Base-by-base conservation (phyloP, 2,329 filamentous ascomycete species). In the Colletotrichum zoysiae region DNA sequence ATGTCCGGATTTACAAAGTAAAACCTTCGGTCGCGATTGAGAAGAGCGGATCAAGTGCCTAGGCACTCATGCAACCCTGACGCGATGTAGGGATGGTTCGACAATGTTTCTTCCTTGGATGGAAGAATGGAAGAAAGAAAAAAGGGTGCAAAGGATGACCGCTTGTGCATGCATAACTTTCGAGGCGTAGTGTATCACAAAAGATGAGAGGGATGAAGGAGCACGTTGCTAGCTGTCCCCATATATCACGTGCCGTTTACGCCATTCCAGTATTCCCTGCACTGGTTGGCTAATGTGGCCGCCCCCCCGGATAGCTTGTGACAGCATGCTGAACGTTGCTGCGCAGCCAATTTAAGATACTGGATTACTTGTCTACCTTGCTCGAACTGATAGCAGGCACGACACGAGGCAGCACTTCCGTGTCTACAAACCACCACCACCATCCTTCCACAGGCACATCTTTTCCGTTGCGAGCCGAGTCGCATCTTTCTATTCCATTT, bases 351-450 rank as follows among this genome's bases (percentile, higher is more conserved):
- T 71, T 71, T 64, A 68, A 68, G 44, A 62, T 68, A 71, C 51
- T 51, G 68, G 65, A 68, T 71, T 71, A 71, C 65, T 58, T 71
- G 69, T 71, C 68, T 71, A 68, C 35, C 58, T 63, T 57, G 50
- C 38, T 56, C 35, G 42, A 53, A 26, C 67, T 67, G 30, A 62
- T 63, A 62, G 61, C 67, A 59, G 51, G 68, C 64, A 71, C 35
- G 61, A 40, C 42, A 42, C 66, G 67, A 70, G 46, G 70, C 60
- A 65, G 50, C 50, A 70, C 55, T 65, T 53, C 65, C 42, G 23
- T 59, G 51, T 70, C 44, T 56, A 70, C 66, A 70, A 66, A 16
- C 56, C 40, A 67, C 30, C 40, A 67, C 30, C 62, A 16, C 57
- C 56, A 55, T 18, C 40, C 26, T n/a, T 42, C 23, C n/a, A 44